Evolutionary conservation across 768 basidiomycete species (phyloP), one percentile per base, ranked within the genome.

Genomic region (Gymnopilus junonius): DNA sequence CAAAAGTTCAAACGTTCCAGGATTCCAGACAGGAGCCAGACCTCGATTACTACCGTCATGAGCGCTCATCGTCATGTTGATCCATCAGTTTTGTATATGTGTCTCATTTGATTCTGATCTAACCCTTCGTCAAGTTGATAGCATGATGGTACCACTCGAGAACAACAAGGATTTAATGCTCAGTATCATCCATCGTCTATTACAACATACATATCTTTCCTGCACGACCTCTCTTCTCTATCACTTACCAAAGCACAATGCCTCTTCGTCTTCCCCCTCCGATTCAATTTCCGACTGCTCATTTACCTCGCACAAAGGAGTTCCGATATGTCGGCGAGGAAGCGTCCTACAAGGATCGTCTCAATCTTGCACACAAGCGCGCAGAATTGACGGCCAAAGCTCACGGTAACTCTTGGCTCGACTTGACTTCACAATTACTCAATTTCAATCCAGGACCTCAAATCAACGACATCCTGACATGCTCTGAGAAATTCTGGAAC

Each of bases 401-500:
- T 15, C 54, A 64, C 17, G 40, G 63, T 64, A 23, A 8, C 25
- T 55, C 7, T 46, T 25, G 8, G 21, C 27, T 39, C 23, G 7
- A 12, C 3, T n/a, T 45, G 5, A 8, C 17, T 40, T 17, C 39
- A 4, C 1, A 45, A 14, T 27, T 17, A 34, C 17, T 32, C 35
- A 11, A 20, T 58, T 27, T n/a, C 43, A 31, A 42, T 14, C 29
- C 29, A 64, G 63, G 27, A 20, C 51, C 31, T n/a, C 42, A 34
- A 11, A 39, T 59, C 20, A 50, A 64, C 17, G 63, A 64, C 21
- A 48, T 64, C 21, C 25, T 55, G 1, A 8, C 39, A 15, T 59
- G 57, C 39, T 64, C 63, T 1, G 58, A 64, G 40, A 59, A 59
- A 7, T 64, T 64, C 55, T 64, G 63, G 63, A 59, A 59, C 35